phyloP scores from a whole-genome alignment of 2,329 filamentous ascomycete species.

The Verticillium nubilum region DNA sequence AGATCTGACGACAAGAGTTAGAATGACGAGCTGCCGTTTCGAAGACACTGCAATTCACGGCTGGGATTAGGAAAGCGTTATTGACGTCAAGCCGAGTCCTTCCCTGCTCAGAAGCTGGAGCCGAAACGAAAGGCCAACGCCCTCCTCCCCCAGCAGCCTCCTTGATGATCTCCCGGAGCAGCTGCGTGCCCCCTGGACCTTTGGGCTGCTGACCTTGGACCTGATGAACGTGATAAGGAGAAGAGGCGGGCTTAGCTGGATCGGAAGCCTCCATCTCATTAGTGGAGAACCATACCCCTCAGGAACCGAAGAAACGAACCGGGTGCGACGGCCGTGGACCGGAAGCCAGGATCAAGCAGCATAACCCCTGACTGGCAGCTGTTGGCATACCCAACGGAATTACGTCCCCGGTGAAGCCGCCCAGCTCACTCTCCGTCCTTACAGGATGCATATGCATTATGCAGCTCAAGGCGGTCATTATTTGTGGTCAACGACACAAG shows the following conservation, averaged over 20 bases:
- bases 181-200: slow-evolving; percentile 4
- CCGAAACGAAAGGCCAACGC: background rate
- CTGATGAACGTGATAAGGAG: background rate
- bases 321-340: slow-evolving; percentile 5
- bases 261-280: slow-evolving; percentile 6
- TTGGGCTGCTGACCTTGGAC: background rate
- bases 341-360: background rate
- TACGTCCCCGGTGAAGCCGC: background rate
- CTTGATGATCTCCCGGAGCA: slow-evolving; percentile 13
- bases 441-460: background rate
- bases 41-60: background rate
- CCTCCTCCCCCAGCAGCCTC: slow-evolving; percentile 7
- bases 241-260: slow-evolving; percentile 4
- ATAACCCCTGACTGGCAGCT: background rate
- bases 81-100: background rate
- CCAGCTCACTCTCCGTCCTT: background rate
- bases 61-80: background rate
- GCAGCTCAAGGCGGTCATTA: background rate
- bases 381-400: background rate
- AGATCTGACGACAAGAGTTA: background rate
- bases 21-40: background rate
- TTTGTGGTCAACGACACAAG: background rate
- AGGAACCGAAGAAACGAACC: slow-evolving; percentile 9
- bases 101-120: background rate
- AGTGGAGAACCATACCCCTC: slow-evolving; percentile 5